Conservation (phyloP, 2,329 filamentous ascomycete species). For the Xylariaceae sp. region DNA sequence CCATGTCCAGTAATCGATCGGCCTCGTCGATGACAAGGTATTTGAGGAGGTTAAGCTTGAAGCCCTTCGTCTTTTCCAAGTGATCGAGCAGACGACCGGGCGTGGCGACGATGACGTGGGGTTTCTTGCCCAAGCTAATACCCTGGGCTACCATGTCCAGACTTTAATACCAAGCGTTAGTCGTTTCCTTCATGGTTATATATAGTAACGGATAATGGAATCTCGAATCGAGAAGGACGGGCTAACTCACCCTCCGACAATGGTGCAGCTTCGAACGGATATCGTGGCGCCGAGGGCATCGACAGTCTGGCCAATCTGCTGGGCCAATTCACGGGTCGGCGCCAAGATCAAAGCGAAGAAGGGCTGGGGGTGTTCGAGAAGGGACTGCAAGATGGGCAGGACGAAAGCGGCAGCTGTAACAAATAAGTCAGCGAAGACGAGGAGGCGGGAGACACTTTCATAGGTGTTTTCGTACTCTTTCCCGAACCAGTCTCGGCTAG, state of each 20-base stretch:
- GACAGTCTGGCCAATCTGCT: slow-evolving; percentile 83
- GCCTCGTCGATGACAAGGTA: slow-evolving; percentile 96
- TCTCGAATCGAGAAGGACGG: too few species aligned
- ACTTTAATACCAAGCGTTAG: slow-evolving; percentile 5
- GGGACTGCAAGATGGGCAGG: slow-evolving; percentile 81
- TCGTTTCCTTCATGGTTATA: neutral
- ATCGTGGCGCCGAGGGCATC: slow-evolving; percentile 85
- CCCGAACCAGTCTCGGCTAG: slow-evolving; percentile 92
- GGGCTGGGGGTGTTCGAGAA: slow-evolving; percentile 81
- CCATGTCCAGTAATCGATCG: slow-evolving; percentile 84
- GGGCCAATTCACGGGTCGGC: slow-evolving; percentile 87
- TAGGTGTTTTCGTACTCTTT: slow-evolving; percentile 46
- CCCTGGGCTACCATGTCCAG: slow-evolving; percentile 92
- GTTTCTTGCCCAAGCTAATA: slow-evolving; percentile 86
- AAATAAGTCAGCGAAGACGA: slow-evolving; percentile 1
- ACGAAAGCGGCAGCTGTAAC: slow-evolving; percentile 76
- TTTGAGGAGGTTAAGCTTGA: slow-evolving; percentile 74
- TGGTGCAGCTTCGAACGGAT: slow-evolving; percentile 75
- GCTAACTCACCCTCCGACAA: slow-evolving; percentile 66
- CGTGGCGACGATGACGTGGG: slow-evolving; percentile 88
- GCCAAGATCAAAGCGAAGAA: slow-evolving; percentile 87
- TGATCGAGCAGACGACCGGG: slow-evolving; percentile 87
- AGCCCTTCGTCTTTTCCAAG: slow-evolving; percentile 93
- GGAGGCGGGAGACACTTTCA: neutral
- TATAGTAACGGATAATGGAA: neutral